phyloP scores from a whole-genome alignment of 768 basidiomycete species.

The Cytidiella melzeri region DNA sequence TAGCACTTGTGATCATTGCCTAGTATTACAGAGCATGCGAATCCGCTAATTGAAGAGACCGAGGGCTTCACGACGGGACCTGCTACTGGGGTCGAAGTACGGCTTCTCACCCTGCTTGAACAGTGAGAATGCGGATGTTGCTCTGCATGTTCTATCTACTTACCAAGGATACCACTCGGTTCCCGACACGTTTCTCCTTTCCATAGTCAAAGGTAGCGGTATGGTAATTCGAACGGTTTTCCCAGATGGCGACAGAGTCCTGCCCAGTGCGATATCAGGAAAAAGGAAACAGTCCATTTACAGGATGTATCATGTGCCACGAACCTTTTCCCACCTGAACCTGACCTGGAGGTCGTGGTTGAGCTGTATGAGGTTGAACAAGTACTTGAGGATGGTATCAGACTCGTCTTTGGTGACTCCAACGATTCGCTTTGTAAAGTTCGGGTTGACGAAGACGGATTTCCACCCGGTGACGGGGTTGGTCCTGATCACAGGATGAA shows the following conservation, averaged over 20 bases:
- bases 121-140: no score
- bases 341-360: conserved; percentile 30
- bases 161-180: conserved; percentile 27
- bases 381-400: conserved; percentile 27
- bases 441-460: conserved; percentile 27
- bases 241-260: conserved; percentile 23
- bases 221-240: conserved; percentile 29
- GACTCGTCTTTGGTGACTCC: conserved; percentile 28
- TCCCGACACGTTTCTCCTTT: conserved; percentile 23
- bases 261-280: not conserved
- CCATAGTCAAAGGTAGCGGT: conserved; percentile 33
- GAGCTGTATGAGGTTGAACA: conserved; percentile 19
- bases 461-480: conserved; percentile 31
- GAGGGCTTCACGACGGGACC: conserved; percentile 17
- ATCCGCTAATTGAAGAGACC: no score
- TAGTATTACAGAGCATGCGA: no score
- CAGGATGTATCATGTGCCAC: not conserved
- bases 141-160: not conserved
- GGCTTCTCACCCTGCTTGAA: conserved; percentile 27
- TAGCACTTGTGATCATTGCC: no score
- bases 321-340: conserved; percentile 28
- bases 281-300: not conserved
- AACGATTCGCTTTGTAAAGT: conserved; percentile 28
- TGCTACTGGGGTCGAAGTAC: conserved; percentile 24
- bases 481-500: conserved; percentile 28